Evolutionary conservation across 768 basidiomycete species (phyloP).

Genomic region (Podaxis sp.): DNA sequence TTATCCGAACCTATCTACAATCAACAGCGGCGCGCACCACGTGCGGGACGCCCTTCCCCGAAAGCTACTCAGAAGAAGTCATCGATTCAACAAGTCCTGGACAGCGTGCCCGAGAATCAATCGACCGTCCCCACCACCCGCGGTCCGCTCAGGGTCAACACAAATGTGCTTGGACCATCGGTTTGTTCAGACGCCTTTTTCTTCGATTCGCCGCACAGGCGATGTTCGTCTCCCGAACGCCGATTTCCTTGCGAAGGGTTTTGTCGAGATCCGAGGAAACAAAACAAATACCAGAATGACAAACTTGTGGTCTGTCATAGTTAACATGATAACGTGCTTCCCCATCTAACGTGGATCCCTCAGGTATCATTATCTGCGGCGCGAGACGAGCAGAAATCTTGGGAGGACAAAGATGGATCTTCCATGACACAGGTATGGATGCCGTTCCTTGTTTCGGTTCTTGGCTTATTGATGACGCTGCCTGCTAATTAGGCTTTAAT

Average conservation of each 20-base stretch:
- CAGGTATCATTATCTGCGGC: slow-evolving; percentile 38
- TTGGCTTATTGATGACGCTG: not conserved
- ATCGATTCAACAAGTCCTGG: not conserved
- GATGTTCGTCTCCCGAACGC: slow-evolving; percentile 31
- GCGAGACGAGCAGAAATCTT: slow-evolving; percentile 37
- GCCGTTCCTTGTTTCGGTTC: not conserved
- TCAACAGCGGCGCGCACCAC: not conserved
- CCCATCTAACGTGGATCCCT: not conserved
- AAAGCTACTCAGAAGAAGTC: too few species aligned
- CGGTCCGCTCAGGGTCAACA: not conserved
- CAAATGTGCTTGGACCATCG: not conserved
- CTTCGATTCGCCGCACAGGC: slow-evolving; percentile 19
- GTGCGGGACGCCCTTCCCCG: not conserved
- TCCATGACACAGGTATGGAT: slow-evolving; percentile 36
- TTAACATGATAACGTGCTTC: not conserved
- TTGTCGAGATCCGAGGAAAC: slow-evolving; percentile 2
- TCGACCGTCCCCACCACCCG: not conserved
- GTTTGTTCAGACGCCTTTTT: not conserved
- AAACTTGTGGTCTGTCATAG: slow-evolving; percentile 32
- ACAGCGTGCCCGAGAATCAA: not conserved
- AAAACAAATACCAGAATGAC: slow-evolving; percentile 7
- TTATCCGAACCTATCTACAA: not conserved
- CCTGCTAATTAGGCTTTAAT: not conserved
- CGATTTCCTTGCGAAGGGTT: slow-evolving; percentile 24
- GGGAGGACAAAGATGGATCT: slow-evolving; percentile 34